Evolutionary conservation across 305 asterid genomes (phyloP), one percentile per base, ranked within the genome.

Genomic region (Fraxinus latifolia): DNA sequence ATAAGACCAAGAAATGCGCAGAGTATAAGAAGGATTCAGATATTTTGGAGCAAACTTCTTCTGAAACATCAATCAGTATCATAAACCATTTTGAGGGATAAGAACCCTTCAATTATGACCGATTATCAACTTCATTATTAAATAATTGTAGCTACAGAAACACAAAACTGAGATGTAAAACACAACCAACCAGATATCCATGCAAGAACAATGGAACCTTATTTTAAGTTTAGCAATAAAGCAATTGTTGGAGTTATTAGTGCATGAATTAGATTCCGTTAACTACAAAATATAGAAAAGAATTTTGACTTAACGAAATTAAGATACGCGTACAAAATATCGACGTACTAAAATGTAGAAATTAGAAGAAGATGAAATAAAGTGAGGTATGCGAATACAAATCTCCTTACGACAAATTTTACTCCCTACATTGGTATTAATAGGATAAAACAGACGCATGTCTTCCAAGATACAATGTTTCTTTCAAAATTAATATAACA

Each of bases 221-320:
- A n/a, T 62, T 25, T 76, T 76, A 76, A 29, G 27, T 68, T 82
- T 29, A 73, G 33, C 76, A 68, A 65, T 33, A 70, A 81, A 58
- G 60, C 74, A 67, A 27, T 42, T 42, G 50, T 42, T 42, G 50
- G 15, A 39, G 9, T 9, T 9, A 9, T 39, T 9, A 39, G 50
- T 39, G 50, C 50, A 39, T 9, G 50, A 39, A 39, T 39, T 39
- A 39, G 11, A 39, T 39, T 39, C 50, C 15, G 50, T 39, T 9
- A 39, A 39, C 47, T 39, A 39, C 50, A 39, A 39, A 39, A 9
- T 39, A 39, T 39, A 39, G 50, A 39, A 39, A 2, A 39, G 50
- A 11, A 39, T 39, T 39, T 39, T 11, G 50, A 39, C 50, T 9
- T 39, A 39, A 14, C 14, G 50, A 39, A 39, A 39, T 39, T 39